These are phyloP conservation scores for Pleoardoris graminearum DNA, from an alignment of 2,329 filamentous ascomycete species.

Conservation along the genomic window DNA sequence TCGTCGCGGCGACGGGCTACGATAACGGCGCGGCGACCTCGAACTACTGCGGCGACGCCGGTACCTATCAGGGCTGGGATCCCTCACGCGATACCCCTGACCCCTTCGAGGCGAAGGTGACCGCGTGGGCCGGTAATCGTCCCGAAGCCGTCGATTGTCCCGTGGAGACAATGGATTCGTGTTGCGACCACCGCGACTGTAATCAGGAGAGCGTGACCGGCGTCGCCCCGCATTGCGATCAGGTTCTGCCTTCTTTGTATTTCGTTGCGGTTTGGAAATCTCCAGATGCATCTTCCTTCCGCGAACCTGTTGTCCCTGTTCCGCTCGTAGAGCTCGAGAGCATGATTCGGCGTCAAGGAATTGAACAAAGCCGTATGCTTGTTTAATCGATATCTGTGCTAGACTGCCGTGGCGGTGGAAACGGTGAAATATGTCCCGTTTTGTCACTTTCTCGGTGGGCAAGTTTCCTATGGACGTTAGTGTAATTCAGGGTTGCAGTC, in stretches of 20 bases:
- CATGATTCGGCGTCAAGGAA: constrained; percentile 80
- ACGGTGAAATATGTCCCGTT: constrained; percentile 88
- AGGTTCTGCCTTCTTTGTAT: constrained; percentile 62
- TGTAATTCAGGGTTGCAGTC: background rate
- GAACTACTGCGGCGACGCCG: constrained; percentile 63
- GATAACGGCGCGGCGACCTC: constrained; percentile 67
- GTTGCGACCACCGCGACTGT: constrained; percentile 49
- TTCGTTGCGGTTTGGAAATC: constrained; percentile 84
- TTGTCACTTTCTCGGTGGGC: constrained; percentile 88
- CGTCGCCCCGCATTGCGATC: constrained; percentile 47
- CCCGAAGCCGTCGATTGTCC: constrained; percentile 59
- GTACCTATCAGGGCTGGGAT: constrained; percentile 53
- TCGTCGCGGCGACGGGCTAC: constrained; percentile 69
- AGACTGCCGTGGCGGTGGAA: constrained; percentile 85
- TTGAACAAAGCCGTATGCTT: constrained; percentile 95
- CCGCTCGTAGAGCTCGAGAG: constrained; percentile 69
- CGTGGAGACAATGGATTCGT: constrained; percentile 43
- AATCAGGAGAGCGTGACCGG: constrained; percentile 67
- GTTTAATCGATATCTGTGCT: constrained; percentile 94
- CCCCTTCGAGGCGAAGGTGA: constrained; percentile 51
- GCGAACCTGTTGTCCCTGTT: constrained; percentile 80
- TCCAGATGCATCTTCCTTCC: constrained; percentile 95
- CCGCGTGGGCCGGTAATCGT: constrained; percentile 60
- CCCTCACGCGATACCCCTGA: constrained; percentile 43
- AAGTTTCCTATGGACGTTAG: constrained; percentile 70